Conservation (phyloP, 2,329 filamentous ascomycete species). For the Trichoderma koningiopsis region DNA sequence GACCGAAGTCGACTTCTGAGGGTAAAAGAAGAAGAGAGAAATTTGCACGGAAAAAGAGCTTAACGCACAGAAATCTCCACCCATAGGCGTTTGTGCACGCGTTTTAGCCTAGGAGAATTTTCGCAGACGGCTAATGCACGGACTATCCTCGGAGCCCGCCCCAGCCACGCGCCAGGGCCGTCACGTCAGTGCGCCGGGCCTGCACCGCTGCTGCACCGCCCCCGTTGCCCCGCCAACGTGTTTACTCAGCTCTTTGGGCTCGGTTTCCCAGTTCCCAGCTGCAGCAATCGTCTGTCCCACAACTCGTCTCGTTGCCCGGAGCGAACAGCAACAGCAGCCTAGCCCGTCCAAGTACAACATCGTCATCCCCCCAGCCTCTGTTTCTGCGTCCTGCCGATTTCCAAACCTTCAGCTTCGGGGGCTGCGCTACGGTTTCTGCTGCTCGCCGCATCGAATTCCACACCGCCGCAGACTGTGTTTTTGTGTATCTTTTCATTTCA, state of each 20-base stretch:
- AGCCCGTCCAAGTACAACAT: slow-evolving; percentile 21
- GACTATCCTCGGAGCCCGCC: slow-evolving; percentile 16
- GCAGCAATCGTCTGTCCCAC: too few relatives aligned
- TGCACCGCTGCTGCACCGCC: slow-evolving; percentile 5
- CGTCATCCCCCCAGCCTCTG: slow-evolving; percentile 22
- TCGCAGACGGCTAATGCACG: slow-evolving; percentile 17
- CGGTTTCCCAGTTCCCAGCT: slow-evolving; percentile 23
- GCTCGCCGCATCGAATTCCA: slow-evolving; percentile 1
- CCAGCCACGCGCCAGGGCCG: slow-evolving; percentile 8
- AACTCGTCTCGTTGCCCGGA: slow-evolving; percentile 28
- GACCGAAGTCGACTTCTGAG: slow-evolving; percentile 7
- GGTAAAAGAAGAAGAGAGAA: slow-evolving; percentile 22
- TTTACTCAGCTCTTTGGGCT: slow-evolving; percentile 34
- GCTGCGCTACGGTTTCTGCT: slow-evolving; percentile 12
- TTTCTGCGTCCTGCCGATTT: not conserved
- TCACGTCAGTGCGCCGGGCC: slow-evolving; percentile 21
- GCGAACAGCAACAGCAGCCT: slow-evolving; percentile 23
- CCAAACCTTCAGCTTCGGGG: slow-evolving; percentile 17
- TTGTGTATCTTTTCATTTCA: slow-evolving; percentile 1
- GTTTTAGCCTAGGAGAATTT: slow-evolving; percentile 12
- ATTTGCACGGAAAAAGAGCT: slow-evolving; percentile 2
- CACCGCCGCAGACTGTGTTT: slow-evolving; percentile 13
- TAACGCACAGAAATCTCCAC: not conserved
- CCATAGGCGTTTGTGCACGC: not conserved
- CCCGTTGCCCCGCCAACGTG: slow-evolving; percentile 42